A percentile compares a stretch with the other conserved stretches of the same genome.
phyloP scores from a whole-genome alignment of 768 basidiomycete species.

The Phylloporus arenicola region DNA sequence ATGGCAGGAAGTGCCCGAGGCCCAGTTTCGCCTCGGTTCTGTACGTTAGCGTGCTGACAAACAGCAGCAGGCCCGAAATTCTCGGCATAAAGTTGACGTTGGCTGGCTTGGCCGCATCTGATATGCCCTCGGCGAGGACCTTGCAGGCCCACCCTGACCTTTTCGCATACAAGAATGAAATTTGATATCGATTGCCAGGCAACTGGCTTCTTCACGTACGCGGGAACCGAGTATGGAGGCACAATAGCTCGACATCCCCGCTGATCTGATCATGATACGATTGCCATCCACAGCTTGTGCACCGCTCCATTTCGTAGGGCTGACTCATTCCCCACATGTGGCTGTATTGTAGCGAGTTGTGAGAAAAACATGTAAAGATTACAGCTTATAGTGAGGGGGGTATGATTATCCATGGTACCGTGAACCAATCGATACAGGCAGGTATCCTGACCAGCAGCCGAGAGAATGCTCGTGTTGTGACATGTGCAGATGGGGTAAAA shows the following conservation, averaged over 20 bases:
- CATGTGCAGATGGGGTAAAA: slow-evolving; percentile 7
- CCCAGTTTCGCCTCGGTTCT: not conserved
- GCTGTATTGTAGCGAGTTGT: slow-evolving; percentile 12
- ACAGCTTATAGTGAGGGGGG: slow-evolving; percentile 18
- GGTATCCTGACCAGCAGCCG: slow-evolving; percentile 21
- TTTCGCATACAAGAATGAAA: slow-evolving; percentile 1
- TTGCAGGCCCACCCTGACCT: not conserved
- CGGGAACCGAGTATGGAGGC: slow-evolving; percentile 1
- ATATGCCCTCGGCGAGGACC: not conserved
- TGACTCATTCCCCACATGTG: slow-evolving; percentile 16
- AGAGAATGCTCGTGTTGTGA: slow-evolving; percentile 4
- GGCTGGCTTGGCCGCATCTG: not conserved
- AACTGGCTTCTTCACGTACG: slow-evolving; percentile 17
- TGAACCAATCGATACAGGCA: slow-evolving; percentile 9
- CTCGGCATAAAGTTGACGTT: not conserved
- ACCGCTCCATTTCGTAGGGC: not conserved
- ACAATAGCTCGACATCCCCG: not conserved
- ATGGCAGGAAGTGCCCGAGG: slow-evolving; percentile 13
- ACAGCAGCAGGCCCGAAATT: not conserved
- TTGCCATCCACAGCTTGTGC: slow-evolving; percentile 16
- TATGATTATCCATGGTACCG: slow-evolving; percentile 18
- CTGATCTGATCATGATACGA: slow-evolving; percentile 9
- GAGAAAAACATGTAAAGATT: slow-evolving; percentile 11
- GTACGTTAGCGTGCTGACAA: not conserved
- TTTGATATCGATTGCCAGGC: slow-evolving; percentile 25